Evolutionary conservation across 1,284 basidiomycete species (phyloP).

Genomic region (Naganishia sp.): DNA sequence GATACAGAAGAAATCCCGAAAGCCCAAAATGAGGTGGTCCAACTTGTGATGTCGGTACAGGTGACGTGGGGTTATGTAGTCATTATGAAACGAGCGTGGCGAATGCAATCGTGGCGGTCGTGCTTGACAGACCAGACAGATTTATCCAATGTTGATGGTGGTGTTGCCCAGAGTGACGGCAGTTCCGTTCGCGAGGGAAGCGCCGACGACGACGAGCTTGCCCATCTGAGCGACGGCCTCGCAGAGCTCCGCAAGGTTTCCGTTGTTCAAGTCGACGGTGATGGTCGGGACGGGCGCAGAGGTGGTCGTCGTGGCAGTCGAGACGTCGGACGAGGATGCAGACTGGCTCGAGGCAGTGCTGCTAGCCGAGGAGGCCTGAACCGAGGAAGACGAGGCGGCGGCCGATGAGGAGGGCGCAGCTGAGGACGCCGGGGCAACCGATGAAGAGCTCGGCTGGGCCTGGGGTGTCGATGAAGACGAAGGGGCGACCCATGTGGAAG

Average conservation of each 20-base stretch:
- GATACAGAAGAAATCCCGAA: conserved; percentile 12
- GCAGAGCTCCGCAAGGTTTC: conserved; percentile 96
- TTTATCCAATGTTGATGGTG: conserved; percentile 21
- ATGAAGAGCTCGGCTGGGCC: not conserved
- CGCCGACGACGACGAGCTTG: conserved; percentile 45
- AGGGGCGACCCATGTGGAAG: conserved; percentile 45
- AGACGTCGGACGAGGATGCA: conserved; percentile 17
- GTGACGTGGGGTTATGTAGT: conserved; percentile 5
- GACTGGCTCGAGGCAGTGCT: conserved; percentile 28
- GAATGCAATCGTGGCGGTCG: not conserved
- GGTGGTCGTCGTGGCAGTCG: conserved; percentile 15
- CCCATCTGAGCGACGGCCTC: conserved; percentile 94
- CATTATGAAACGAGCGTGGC: conserved; percentile 23
- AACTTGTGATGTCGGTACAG: conserved; percentile 6
- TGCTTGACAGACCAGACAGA: not conserved
- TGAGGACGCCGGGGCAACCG: conserved; percentile 9
- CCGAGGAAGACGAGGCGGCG: conserved; percentile 34
- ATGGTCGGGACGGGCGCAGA: conserved; percentile 45
- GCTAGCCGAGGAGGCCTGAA: conserved; percentile 26
- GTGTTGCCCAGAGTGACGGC: conserved; percentile 1
- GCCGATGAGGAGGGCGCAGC: conserved; percentile 34
- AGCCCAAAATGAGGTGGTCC: conserved; percentile 24
- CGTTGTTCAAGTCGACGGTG: conserved; percentile 52
- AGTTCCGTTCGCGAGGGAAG: conserved; percentile 27
- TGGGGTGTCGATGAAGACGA: conserved; percentile 35